Conservation (phyloP, 805 yeast species). For the Diddensiella caesifluorescens region DNA sequence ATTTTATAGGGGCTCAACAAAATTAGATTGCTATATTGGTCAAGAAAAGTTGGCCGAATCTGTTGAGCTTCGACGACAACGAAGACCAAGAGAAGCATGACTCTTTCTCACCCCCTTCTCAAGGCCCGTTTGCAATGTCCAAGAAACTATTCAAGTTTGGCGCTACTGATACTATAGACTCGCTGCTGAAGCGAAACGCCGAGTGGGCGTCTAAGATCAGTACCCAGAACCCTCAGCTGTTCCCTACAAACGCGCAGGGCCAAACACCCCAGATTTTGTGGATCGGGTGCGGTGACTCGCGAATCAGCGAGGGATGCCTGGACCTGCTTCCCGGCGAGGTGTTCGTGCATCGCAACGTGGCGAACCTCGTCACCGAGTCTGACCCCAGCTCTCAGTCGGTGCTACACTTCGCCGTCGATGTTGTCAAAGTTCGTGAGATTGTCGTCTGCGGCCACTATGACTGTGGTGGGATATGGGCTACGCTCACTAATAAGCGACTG, state of each 20-base stretch:
- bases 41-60: too few relatives aligned
- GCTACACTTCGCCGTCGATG: slow-evolving; percentile 82
- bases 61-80: too few relatives aligned
- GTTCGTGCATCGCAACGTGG: slow-evolving; percentile 83
- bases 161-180: slow-evolving; percentile 32
- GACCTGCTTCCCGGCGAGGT: slow-evolving; percentile 86
- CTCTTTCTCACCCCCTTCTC: too few relatives aligned
- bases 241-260: slow-evolving; percentile 67
- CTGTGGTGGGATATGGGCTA: slow-evolving; percentile 90
- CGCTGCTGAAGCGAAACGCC: slow-evolving; percentile 37
- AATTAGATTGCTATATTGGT: too few relatives aligned
- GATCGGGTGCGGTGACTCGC: slow-evolving; percentile 92
- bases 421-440: slow-evolving; percentile 71
- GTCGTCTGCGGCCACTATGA: slow-evolving; percentile 92
- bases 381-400: slow-evolving; percentile 75
- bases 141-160: slow-evolving; percentile 29
- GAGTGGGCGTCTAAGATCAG: slow-evolving; percentile 44
- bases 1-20: too few relatives aligned
- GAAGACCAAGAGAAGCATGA: too few relatives aligned
- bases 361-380: slow-evolving; percentile 61
- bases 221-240: slow-evolving; percentile 49
- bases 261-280: slow-evolving; percentile 91
- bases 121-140: too few relatives aligned
- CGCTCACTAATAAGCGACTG: slow-evolving; percentile 55
- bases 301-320: slow-evolving; percentile 75